phyloP scores from a whole-genome alignment of 2,329 filamentous ascomycete species.

The Grosmannia penicillata region DNA sequence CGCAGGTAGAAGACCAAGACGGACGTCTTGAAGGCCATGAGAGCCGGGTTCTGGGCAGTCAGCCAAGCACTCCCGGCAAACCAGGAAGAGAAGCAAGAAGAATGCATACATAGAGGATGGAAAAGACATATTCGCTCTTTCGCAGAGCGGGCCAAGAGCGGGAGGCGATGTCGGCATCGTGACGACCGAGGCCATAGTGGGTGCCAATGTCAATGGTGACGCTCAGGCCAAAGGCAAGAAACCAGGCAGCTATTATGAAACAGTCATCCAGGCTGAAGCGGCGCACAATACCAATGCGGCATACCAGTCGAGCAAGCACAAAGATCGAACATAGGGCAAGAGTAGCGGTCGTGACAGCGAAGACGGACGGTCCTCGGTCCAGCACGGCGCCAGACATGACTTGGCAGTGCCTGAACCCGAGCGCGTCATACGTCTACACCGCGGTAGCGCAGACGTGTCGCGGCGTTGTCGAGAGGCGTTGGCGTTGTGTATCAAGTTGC shows the following conservation, averaged over 20 bases:
- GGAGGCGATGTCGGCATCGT: constrained; percentile 43
- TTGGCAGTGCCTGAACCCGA: background rate
- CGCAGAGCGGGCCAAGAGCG: constrained; percentile 37
- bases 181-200: constrained; percentile 50
- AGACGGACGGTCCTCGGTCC: constrained; percentile 44
- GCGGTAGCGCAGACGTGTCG: no score
- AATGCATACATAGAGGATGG: constrained; percentile 41
- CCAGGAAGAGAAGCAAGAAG: constrained; percentile 3
- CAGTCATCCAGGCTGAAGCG: constrained; percentile 65
- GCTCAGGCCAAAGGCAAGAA: constrained; percentile 51
- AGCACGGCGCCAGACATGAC: constrained; percentile 14
- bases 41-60: constrained; percentile 58
- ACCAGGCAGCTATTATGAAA: constrained; percentile 68
- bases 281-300: constrained; percentile 57
- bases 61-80: constrained; percentile 18
- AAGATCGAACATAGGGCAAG: constrained; percentile 59
- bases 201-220: constrained; percentile 52
- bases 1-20: constrained; percentile 82
- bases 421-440: no score
- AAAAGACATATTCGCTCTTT: constrained; percentile 47
- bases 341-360: constrained; percentile 56
- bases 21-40: constrained; percentile 89
- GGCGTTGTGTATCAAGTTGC: no score
- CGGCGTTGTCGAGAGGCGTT: no score
- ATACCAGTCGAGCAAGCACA: constrained; percentile 59